Evolutionary conservation across 257 asterid species (phyloP), one percentile per base, ranked within the genome.

Genomic region (Scutellaria galericulata): DNA sequence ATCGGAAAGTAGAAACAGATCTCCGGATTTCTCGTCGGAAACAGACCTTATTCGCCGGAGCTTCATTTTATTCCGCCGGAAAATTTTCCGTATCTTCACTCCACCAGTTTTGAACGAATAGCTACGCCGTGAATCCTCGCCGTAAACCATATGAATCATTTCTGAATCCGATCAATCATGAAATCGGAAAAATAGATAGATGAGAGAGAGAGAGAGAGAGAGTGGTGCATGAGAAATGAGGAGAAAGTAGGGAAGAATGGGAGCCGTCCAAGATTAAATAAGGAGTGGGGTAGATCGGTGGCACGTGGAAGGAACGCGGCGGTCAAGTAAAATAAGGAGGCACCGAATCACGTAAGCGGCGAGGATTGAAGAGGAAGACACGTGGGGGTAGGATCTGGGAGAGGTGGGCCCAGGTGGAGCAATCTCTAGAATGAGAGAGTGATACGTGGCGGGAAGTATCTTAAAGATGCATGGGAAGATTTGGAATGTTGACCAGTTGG

Each of bases 371-470:
- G 31, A 55, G 31, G 6, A 44, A 10, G 18, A 0, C 41, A 80
- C 81, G 91, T 86, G 91, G 88, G 85, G 75, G 5, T 0, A 46
- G 14, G 52, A 46, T 46, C 5, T 11, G 52, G 52, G 5, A 9
- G 4, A 46, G 15, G 52, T 46, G 52, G 52, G 52, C 5, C 52
- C 52, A 31, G 3, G 5, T 31, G 27, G 27, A 31, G 18, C 18
- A 18, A 18, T 18, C 18, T 18, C 18, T 18, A 18, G 37, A 31
- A 31, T 3, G 37, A 31, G 5, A 4, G 37, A 31, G 37, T 31
- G 37, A 31, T 4, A 40, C 46, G 63, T 20, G 78, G 0, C 1
- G 9, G 59, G 47, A 47, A 77, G 73, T 59, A 73, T 74, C 71
- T 58, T n/a, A 2, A 2, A 31, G 47, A 39, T 20, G 64, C 56